Base-by-base conservation (phyloP, 345 rosid species). In the Mangifera indica region DNA sequence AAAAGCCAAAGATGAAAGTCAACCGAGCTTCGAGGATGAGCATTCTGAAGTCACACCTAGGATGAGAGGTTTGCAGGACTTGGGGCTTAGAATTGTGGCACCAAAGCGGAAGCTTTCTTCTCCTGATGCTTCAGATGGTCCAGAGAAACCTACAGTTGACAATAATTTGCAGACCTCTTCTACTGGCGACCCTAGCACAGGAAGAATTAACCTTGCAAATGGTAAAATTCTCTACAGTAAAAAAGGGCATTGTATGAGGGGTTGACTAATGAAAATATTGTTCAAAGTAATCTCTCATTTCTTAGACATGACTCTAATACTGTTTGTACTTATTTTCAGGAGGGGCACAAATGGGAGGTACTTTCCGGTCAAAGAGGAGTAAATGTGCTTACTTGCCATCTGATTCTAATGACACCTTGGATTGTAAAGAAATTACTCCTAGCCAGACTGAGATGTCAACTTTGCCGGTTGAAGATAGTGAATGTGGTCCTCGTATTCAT, bases 1-100 rank as follows among this genome's bases (percentile, higher is more conserved):
- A 48, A 79, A 84, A 29, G 46, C 66, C 66, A 80, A 73, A 74
- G 88, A 78, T 37, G 82, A 61, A 62, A 73, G 77, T 65, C 85
- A 74, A 52, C 78, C 77, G n/a, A 72, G 72, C 61, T 75, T 69
- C 59, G 95, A 86, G 53, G 88, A 84, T 68, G 89, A 78, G 66
- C 78, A 76, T 65, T 76, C 75, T 74, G 89, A 86, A 69, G 86
- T 56, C 71, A 77, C 66, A 69, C 95, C 92, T 49, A 85, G 92
- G 58, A 88, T 88, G 97, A 93, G 97, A 87, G 97, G 91, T 52
- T 81, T 90, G 83, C 93, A 86, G 76, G 97, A 96, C 78, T 84
- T 93, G 59, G 97, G 95, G 71, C 87, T 84, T 53, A 88, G 76
- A 84, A 84, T 86, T 69, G 55, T 86, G 59, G 60, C 85, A 70